Evolutionary conservation across 1,284 basidiomycete species (phyloP).

Genomic region (Sphaerobolus stellatus): DNA sequence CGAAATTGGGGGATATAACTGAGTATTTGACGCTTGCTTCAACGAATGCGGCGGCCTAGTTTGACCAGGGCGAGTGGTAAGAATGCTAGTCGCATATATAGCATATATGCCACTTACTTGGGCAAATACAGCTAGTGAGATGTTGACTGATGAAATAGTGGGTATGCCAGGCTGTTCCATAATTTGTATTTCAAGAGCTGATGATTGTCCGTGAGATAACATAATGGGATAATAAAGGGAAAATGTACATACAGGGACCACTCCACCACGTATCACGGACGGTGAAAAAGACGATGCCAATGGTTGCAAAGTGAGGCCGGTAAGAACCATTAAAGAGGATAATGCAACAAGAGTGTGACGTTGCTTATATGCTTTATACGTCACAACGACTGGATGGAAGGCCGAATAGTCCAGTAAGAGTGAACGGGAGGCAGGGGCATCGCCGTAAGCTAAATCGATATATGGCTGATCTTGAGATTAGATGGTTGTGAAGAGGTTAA

Average conservation of each 20-base stretch:
- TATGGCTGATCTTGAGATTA: no score
- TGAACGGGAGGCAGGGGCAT: slow-evolving; percentile 48
- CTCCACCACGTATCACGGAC: slow-evolving; percentile 44
- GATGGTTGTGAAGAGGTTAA: not conserved
- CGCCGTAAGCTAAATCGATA: slow-evolving; percentile 52
- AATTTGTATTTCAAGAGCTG: no score
- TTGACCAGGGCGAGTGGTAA: no score
- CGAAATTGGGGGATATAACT: slow-evolving; percentile 44
- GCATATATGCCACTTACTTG: no score
- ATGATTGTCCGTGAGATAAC: no score
- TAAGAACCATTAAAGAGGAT: slow-evolving; percentile 46
- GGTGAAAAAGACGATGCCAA: slow-evolving; percentile 48
- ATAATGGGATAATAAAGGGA: no score
- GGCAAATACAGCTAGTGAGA: no score
- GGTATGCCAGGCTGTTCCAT: no score
- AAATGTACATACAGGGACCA: slow-evolving; percentile 38
- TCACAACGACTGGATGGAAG: slow-evolving; percentile 29
- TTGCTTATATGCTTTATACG: slow-evolving; percentile 30
- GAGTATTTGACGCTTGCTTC: slow-evolving; percentile 48
- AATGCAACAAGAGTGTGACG: slow-evolving; percentile 48
- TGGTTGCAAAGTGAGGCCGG: slow-evolving; percentile 49
- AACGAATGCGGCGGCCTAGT: slow-evolving; percentile 50
- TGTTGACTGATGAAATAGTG: no score
- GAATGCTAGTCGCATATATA: no score
- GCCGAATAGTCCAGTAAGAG: slow-evolving; percentile 52